These are phyloP conservation scores for Thraustotheca clavata DNA, from an alignment of 352 stramenopile species.

Conservation along the genomic window DNA sequence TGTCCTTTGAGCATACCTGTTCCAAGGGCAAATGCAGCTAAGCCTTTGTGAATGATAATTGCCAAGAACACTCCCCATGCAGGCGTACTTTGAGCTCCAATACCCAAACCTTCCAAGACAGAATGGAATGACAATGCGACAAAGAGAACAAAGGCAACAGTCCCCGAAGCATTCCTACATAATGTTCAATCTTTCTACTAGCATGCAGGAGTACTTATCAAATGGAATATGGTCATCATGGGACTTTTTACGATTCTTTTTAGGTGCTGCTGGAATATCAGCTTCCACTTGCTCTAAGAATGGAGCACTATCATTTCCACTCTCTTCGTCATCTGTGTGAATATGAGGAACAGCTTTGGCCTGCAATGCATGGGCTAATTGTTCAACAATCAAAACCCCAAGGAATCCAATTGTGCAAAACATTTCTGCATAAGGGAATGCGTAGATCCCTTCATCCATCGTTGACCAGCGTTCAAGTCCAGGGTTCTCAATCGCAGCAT, in stretches of 20 bases:
- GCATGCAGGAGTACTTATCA: conserved; percentile 18
- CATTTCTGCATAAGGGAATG: conserved; percentile 71
- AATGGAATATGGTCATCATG: conserved; percentile 27
- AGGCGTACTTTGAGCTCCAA: conserved; percentile 55
- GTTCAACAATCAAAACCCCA: conserved; percentile 54
- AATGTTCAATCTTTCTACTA: too few species aligned
- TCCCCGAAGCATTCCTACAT: conserved; percentile 30
- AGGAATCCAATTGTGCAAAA: conserved; percentile 70
- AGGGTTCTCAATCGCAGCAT: conserved; percentile 60
- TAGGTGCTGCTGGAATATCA: conserved; percentile 17
- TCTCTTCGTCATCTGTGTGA: conserved; percentile 24
- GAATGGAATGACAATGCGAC: conserved; percentile 75
- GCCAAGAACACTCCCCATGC: conserved; percentile 70
- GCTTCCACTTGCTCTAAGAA: conserved; percentile 14
- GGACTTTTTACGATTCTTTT: conserved; percentile 11
- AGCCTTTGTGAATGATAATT: conserved; percentile 71
- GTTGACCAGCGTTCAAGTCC: conserved; percentile 58
- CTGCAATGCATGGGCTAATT: conserved; percentile 45
- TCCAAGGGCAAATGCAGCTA: conserved; percentile 61
- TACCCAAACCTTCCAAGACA: conserved; percentile 63
- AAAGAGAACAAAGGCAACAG: conserved; percentile 64
- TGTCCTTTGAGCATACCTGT: conserved; percentile 57
- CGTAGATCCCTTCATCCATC: conserved; percentile 46
- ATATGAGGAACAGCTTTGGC: conserved; percentile 20
- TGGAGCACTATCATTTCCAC: conserved; percentile 12